Base-by-base conservation (phyloP, 2,329 filamentous ascomycete genomes). In the Arthrobotrys megalospora region DNA sequence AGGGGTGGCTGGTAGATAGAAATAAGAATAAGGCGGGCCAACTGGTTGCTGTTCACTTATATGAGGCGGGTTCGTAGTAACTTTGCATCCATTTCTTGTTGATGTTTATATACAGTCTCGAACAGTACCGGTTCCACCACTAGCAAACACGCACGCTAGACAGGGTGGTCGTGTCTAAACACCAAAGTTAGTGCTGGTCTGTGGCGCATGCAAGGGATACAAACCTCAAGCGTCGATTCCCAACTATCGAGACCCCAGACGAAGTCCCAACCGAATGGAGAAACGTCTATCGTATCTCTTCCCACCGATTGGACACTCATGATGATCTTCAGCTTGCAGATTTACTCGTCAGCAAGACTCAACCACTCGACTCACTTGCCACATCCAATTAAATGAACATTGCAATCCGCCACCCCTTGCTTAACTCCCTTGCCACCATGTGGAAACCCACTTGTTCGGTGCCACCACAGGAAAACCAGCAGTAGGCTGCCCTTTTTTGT, bases 1-100 rank as follows among this genome's bases (percentile, higher is more conserved):
- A 75, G 71, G 53, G 64, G 71, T 76, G 64, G 71, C 71, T 68
- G 52, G 64, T 76, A 48, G 24, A 41, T 45, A 16, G 7, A 16
- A 6, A 45, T n/a, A 45, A 16, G n/a, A 16, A 14, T 12, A 45
- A 12, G 41, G 41, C 41, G 41, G n/a, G 41, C 14, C 12, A 16
- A 16, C 12, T 14, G 12, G n/a, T 45, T 16, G 55, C 55, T 16
- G n/a, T 28, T 24, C 47, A 3, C 10, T 8, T 10, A 50, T 24
- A 7, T 24, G 47, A 50, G 47, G 52, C 34, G 52, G 11, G 14
- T 34, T 28, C 24, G 2, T 28, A 2, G 5, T 28, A 28, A 2
- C 24, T 28, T 5, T 28, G 5, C 24, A 28, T 28, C 24, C 24
- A 28, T 21, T 50, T n/a, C 19, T 1, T 8, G 19, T 50, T 53